Base-by-base conservation (phyloP, 1,284 basidiomycete species). In the Cutaneotrichosporon sp. region DNA sequence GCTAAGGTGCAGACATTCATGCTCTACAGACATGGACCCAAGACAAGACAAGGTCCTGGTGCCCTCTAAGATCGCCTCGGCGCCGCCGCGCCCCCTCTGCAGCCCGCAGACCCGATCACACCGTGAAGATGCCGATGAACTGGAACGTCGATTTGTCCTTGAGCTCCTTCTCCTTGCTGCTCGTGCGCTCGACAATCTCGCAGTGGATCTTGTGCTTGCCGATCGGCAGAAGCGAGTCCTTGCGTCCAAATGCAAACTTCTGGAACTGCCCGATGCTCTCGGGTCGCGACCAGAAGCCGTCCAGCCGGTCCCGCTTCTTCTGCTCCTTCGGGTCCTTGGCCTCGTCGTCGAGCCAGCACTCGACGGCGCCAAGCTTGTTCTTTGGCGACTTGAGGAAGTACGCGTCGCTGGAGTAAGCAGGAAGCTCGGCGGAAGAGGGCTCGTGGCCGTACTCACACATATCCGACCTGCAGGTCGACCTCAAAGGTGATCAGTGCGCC, bases 331-430 rank as follows among this genome's bases (percentile, higher is more conserved):
- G 8, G 11, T 24, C 20, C 9, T 60, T 60, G 9, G 59, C 59
- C 49, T 70, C 72, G 4, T 70, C 69, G 47, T 73, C 76, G 38
- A 69, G 67, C 75, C 75, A 77, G 49, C 77, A 79, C 50, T 72
- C 67, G 24, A 76, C 67, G 11, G 64, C 71, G 1, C 77, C 77
- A 36, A 79, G 46, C 3, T 75, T 75, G 60, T 77, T 76, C 10
- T 66, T 69, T 59, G 67, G 71, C 42, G 72, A 74, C 20, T 66
- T 61, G 34, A 79, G 54, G 25, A 70, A 69, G 60, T 77, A 79
- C 63, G 77, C 69, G 60, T 79, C 77, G 62, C 54, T 55, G 43
- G 14, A 10, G 27, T 43, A 1, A 29, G 50, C 29, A n/a, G n/a
- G n/a, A n/a, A n/a, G n/a, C n/a, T n/a, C n/a, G n/a, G n/a, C n/a